Evolutionary conservation across 2,329 filamentous ascomycete species (phyloP), one percentile per base, ranked within the genome.

Genomic region (Apiospora marii): DNA sequence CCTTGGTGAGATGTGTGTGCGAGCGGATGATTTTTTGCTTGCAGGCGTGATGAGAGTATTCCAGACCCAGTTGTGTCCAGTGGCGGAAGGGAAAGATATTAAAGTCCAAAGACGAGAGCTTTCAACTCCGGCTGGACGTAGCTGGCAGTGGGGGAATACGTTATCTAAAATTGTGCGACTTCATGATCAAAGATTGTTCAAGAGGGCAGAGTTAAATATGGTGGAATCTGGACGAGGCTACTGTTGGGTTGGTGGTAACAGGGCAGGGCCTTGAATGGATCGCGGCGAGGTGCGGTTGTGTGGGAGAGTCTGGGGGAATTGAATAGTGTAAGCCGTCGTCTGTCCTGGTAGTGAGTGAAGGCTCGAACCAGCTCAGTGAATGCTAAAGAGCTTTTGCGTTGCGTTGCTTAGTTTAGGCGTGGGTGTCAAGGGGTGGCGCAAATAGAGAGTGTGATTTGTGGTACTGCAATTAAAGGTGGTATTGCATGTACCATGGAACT

Each of bases 151-250:
- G 68, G 73, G 71, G 73, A 74, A 73, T 74, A 73, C 74, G 75
- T 73, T 81, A 82, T 78, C 78, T 78, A 73, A 74, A 75, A 75
- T 72, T 79, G 76, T 76, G 79, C 76, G 77, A 75, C 81, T 79
- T 79, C 81, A 82, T 82, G 77, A 71, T 82, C 75, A 76, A 76
- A 71, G 72, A 70, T 73, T 74, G 64, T 58, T 68, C 48, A 51
- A 61, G 67, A 68, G 67, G 27, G 67, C 19, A 64, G 53, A 61
- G 58, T 64, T 41, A 22, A 64, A 64, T 64, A 64, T 64, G 58
- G 58, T 64, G 34, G 34, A 64, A 41, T 41, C 58, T n/a, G 58
- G 58, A 64, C 58, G 34, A 64, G 58, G 58, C 58, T 64, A 64
- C 58, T 64, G 58, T 41, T 64, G 53, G 53, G 16, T 37, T 58